Percentiles rank a stretch among this genome's conserved stretches.
These are phyloP conservation scores for Mortierella antarctica DNA, from an alignment of 192 early-diverging fungal species.

Conservation along the genomic window DNA sequence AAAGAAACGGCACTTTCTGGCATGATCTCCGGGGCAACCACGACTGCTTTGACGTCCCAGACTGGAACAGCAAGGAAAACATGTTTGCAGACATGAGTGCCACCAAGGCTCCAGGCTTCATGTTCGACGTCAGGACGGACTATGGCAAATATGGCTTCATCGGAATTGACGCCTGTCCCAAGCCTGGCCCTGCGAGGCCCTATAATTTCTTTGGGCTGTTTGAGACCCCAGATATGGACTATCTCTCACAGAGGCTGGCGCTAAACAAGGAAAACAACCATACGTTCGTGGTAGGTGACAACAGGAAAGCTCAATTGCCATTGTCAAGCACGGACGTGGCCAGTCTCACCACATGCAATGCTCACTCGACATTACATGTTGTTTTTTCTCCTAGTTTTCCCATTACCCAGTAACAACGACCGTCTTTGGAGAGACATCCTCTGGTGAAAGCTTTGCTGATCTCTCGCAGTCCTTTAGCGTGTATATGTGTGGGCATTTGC, in stretches of 20 bases:
- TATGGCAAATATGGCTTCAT: conserved; percentile 89
- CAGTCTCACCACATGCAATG: neutral
- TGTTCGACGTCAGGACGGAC: conserved; percentile 65
- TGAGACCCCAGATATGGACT: conserved; percentile 78
- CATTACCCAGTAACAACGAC: conserved; percentile 88
- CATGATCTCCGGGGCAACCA: conserved; percentile 95
- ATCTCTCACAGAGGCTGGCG: conserved; percentile 65
- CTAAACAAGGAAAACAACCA: conserved; percentile 59
- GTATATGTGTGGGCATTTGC: conserved; percentile 90
- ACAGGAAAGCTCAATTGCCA: too few species aligned
- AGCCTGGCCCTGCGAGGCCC: conserved; percentile 78
- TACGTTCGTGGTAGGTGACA: conserved; percentile 72
- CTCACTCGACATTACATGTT: conserved; percentile 14
- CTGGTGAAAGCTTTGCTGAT: conserved; percentile 68
- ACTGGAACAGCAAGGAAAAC: conserved; percentile 69
- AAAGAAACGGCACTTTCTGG: conserved; percentile 72
- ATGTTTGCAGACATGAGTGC: conserved; percentile 69
- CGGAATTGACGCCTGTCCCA: conserved; percentile 83
- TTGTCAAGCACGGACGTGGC: too few species aligned
- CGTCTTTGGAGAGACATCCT: conserved; percentile 72
- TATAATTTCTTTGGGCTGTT: conserved; percentile 94
- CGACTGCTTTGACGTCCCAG: conserved; percentile 88
- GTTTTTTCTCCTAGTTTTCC: conserved; percentile 60
- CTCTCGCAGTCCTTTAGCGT: conserved; percentile 73
- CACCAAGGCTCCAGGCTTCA: conserved; percentile 61